Evolutionary conservation across 805 yeast species (phyloP).

Genomic region (Candida andamanensis): DNA sequence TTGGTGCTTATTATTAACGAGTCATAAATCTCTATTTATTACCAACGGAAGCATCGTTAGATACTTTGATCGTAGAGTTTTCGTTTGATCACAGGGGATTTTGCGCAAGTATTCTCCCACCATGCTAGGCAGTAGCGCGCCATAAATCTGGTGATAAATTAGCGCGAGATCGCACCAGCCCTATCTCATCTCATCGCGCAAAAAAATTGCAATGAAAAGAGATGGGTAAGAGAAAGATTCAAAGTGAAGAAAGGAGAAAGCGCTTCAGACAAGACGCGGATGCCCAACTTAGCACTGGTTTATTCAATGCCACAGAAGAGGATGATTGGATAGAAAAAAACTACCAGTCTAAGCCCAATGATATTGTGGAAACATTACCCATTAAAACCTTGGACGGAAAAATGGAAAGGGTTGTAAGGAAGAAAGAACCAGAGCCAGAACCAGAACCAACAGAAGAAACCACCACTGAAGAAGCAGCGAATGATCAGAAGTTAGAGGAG

Average conservation of each 20-base stretch:
- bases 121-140: too few relatives aligned
- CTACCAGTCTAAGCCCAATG: slow-evolving; percentile 65
- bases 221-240: slow-evolving; percentile 32
- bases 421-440: slow-evolving; percentile 18
- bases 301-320: slow-evolving; percentile 1
- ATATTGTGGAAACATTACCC: slow-evolving; percentile 68
- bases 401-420: slow-evolving; percentile 59
- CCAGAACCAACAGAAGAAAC: slow-evolving; percentile 10
- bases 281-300: slow-evolving; percentile 23
- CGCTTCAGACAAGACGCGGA: slow-evolving; percentile 38
- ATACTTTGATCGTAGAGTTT: too few relatives aligned
- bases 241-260: slow-evolving; percentile 29
- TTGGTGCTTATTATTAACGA: too few relatives aligned
- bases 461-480: slow-evolving; percentile 24
- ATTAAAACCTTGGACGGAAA: slow-evolving; percentile 69
- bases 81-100: too few relatives aligned
- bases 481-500: slow-evolving; percentile 17
- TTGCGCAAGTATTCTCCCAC: too few relatives aligned
- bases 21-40: too few relatives aligned
- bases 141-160: too few relatives aligned
- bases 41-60: too few relatives aligned
- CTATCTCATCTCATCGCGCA: neutral
- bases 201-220: neutral
- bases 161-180: too few relatives aligned
- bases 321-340: slow-evolving; percentile 68